These are phyloP conservation scores for Fusarium tupiense DNA, from an alignment of 2,329 filamentous ascomycete species.

Conservation along the genomic window DNA sequence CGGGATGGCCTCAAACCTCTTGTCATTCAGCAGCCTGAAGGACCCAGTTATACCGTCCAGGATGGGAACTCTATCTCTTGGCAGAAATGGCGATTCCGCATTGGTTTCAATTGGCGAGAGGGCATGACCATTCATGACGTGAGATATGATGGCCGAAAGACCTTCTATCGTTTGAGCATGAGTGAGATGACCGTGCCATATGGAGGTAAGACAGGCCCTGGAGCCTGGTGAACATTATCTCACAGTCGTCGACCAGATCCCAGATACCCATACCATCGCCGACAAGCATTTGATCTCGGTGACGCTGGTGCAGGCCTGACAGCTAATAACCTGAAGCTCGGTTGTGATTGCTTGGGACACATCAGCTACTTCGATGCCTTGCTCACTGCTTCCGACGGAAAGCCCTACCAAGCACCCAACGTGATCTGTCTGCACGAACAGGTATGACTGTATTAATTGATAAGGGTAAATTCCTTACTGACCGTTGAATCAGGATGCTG, in stretches of 20 bases:
- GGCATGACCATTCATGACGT: slow-evolving; percentile 78
- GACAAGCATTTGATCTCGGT: slow-evolving; percentile 77
- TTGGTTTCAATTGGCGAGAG: slow-evolving; percentile 75
- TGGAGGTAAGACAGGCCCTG: background rate
- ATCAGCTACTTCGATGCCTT: slow-evolving; percentile 53
- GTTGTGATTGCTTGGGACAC: slow-evolving; percentile 39
- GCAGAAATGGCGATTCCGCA: slow-evolving; percentile 77
- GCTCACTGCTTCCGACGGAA: background rate
- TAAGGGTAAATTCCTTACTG: fast-evolving
- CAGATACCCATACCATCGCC: slow-evolving; percentile 71
- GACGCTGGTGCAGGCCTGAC: slow-evolving; percentile 74
- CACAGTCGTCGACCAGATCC: slow-evolving; percentile 42
- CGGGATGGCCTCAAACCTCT: slow-evolving; percentile 72
- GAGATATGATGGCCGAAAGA: slow-evolving; percentile 69
- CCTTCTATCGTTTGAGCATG: slow-evolving; percentile 73
- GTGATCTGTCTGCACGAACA: slow-evolving; percentile 74
- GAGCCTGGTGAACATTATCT: background rate
- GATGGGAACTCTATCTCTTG: slow-evolving; percentile 60
- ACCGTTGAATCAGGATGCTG: slow-evolving; percentile 61
- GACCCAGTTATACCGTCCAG: slow-evolving; percentile 70
- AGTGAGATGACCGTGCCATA: slow-evolving; percentile 74
- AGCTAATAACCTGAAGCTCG: slow-evolving; percentile 57
- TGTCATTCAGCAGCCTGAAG: slow-evolving; percentile 75
- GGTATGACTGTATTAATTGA: background rate
- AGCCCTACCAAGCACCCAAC: slow-evolving; percentile 55